A percentile compares a stretch with the other conserved stretches of the same genome.
phyloP scores from a whole-genome alignment of 2,329 filamentous ascomycete genomes.

The Hypoxylon sp. region DNA sequence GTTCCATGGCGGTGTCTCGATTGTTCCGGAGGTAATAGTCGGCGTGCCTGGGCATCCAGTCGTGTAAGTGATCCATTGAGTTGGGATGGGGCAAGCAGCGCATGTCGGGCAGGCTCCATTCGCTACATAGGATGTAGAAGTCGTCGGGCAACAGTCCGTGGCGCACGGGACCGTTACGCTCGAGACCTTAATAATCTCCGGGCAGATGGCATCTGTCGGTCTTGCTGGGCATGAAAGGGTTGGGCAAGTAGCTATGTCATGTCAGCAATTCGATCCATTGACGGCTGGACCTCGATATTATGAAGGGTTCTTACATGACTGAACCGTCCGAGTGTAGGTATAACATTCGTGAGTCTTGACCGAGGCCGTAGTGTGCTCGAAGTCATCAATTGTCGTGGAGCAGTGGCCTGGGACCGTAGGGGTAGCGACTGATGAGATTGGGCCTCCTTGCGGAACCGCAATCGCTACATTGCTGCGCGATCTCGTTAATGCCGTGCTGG shows the following conservation, averaged over 20 bases:
- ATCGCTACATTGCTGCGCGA: constrained; percentile 36
- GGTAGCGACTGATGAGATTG: constrained; percentile 19
- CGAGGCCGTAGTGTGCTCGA: constrained; percentile 40
- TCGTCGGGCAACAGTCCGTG: constrained; percentile 59
- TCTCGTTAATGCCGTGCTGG: constrained; percentile 12
- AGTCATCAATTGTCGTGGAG: constrained; percentile 48
- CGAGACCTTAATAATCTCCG: constrained; percentile 53
- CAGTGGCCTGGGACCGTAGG: constrained; percentile 46
- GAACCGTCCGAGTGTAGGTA: constrained; percentile 44
- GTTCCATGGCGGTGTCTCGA: constrained; percentile 45
- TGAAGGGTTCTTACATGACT: constrained; percentile 41
- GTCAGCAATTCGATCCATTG: constrained; percentile 30
- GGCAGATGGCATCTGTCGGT: constrained; percentile 51
- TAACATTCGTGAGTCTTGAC: constrained; percentile 49
- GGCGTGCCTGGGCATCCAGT: constrained; percentile 49
- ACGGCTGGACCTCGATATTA: background rate
- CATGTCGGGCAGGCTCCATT: constrained; percentile 49
- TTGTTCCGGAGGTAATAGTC: constrained; percentile 42
- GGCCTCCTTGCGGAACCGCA: constrained; percentile 26
- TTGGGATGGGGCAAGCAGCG: constrained; percentile 49
- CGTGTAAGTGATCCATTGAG: constrained; percentile 51
- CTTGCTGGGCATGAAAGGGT: constrained; percentile 44
- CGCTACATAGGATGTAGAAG: constrained; percentile 49
- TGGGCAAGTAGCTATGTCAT: constrained; percentile 48
- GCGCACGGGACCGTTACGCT: constrained; percentile 56